Base-by-base conservation (phyloP, 2,329 filamentous ascomycete species). In the Penicillium sp. region DNA sequence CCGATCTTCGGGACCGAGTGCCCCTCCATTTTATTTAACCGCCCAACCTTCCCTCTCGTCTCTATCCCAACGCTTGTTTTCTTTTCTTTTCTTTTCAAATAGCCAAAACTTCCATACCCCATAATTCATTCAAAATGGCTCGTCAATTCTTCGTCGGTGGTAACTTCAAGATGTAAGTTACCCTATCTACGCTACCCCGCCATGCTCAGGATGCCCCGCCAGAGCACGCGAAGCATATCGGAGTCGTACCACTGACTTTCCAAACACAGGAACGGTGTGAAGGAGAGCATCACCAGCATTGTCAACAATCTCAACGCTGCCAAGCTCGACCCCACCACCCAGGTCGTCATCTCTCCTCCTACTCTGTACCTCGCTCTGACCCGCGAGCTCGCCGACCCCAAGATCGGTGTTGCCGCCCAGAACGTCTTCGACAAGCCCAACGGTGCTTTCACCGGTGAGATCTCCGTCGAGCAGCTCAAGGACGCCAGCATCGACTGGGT, bases 341-440 rank as follows among this genome's bases (percentile, higher is more conserved):
- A 99, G 87, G 90, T 96, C 71, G 94, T 97, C 76, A 87, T 99
- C 77, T 86, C 94, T 61, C 94, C 94, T 61, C 91, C 94, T 46
- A 79, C 90, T 56, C 84, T 97, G 73, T 97, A 96, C 83, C 90
- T 99, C 68, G 85, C 90, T 72, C 86, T 92, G 63, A 86, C 92
- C 71, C 90, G 90, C 69, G 87, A 94, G 75, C 82, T 87, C 71
- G 84, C 93, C 69, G 85, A 87, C 74, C 72, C 84, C 67, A 86
- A 87, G 63, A 82, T 99, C 73, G 89, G 90, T 72, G 89, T 99
- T 61, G 89, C 93, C 55, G 88, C 94, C 55, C 94, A 99, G 82
- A 99, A 99, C 79, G 91, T 97, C 77, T 97, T 86, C 79, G 90
- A 97, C 83, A 93, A 93, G 85, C 91, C 92, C 75, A 92, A 94